Conservation (phyloP, 1,284 basidiomycete species). For the Grifola frondosa region DNA sequence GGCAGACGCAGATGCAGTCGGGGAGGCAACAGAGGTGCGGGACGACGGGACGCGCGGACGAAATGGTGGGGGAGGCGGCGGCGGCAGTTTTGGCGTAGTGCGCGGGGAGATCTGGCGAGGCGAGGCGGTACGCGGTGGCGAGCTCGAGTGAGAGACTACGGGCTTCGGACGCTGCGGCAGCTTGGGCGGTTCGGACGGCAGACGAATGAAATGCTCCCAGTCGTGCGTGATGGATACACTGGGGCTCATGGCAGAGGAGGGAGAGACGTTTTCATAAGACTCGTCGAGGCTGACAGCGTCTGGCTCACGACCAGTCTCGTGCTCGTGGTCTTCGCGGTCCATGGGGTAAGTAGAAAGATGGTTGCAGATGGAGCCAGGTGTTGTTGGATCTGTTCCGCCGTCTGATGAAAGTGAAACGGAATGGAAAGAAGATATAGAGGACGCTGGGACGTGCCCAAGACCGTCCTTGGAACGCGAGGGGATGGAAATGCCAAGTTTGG, state of each 20-base stretch:
- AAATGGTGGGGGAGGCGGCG: constrained; percentile 19
- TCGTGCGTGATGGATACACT: constrained; percentile 27
- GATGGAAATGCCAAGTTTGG: constrained; percentile 35
- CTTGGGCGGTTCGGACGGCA: constrained; percentile 45
- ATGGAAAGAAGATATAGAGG: constrained; percentile 78
- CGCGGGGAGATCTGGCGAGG: constrained; percentile 22
- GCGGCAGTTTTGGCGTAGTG: constrained; percentile 21
- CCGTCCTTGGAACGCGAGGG: constrained; percentile 29
- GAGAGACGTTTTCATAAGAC: constrained; percentile 69
- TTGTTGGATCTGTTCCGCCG: constrained; percentile 44
- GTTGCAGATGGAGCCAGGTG: constrained; percentile 42
- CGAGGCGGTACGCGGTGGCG: constrained; percentile 20
- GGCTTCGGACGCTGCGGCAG: constrained; percentile 54
- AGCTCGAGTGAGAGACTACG: no score
- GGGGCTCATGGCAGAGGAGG: constrained; percentile 28
- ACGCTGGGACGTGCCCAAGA: constrained; percentile 54
- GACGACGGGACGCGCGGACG: constrained; percentile 23
- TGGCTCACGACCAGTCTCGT: constrained; percentile 34
- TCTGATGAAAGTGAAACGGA: constrained; percentile 78
- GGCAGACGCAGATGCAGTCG: constrained; percentile 36
- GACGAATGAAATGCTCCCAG: constrained; percentile 29
- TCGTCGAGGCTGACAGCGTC: constrained; percentile 63
- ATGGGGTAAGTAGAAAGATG: constrained; percentile 49
- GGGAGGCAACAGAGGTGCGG: constrained; percentile 21
- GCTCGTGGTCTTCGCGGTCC: constrained; percentile 37